Evolutionary conservation across 129 eudicot species (phyloP), one percentile per base, ranked within the genome.

Genomic region (Apium graveolens): DNA sequence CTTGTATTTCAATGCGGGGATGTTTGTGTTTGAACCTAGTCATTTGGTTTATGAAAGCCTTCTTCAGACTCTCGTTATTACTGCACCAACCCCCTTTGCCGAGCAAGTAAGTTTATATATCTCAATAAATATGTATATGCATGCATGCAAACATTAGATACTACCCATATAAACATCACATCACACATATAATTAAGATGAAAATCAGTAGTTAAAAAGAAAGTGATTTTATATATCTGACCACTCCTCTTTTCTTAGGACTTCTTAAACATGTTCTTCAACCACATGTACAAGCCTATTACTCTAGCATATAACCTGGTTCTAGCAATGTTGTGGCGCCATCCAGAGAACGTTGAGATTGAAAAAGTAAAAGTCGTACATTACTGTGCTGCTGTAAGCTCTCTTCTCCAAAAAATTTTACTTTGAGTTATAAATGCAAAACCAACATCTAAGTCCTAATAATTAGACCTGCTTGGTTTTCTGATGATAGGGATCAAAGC

Each of bases 241-340:
- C 72, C 4, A 66, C 38, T 65, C 71, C 31, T 27, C 72, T 66
- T 38, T 31, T 12, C 39, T 66, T 32, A 86, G 87, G 87, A 86
- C 81, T 86, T 86, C 85, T 78, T 86, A 80, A 86, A 86, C 72
- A 83, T 78, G 90, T 86, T 83, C 83, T 86, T 86, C 77, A 45
- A 81, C 18, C 18, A 65, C 39, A 51, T 79, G 78, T 85, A 85
- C 84, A 85, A 83, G 48, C 89, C 87, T 29, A 85, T 88, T n/a
- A 82, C 92, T 70, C 68, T 83, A 13, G 81, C 80, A 27, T 86
- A 86, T 82, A 88, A 88, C 85, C 82, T 86, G 75, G 87, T 85
- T 37, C 80, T 88, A 31, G 86, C 86, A 49, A 85, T 86, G 89
- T 38, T 60, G 32, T 60, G 68, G 68, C 68, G 68, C 11, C 68